Percentiles rank a stretch among this genome's conserved stretches.
Evolutionary conservation across 2,329 filamentous ascomycete genomes (phyloP).

Genomic region (Aurifilum marmelostoma): DNA sequence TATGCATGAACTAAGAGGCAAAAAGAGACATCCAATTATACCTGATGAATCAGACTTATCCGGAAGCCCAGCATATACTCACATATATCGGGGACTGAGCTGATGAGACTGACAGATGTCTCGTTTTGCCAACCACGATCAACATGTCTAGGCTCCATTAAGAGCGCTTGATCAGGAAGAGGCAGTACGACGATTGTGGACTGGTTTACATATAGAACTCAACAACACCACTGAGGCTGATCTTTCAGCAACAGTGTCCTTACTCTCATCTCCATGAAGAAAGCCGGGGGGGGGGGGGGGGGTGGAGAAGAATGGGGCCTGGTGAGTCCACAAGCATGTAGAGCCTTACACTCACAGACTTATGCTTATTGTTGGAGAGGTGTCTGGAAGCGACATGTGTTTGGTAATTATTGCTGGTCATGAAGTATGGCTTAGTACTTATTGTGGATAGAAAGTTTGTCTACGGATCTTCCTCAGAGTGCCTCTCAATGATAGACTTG

Average conservation of each 20-base stretch:
- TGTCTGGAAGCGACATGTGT: not conserved
- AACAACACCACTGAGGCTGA: too few relatives aligned
- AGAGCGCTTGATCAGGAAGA: too few relatives aligned
- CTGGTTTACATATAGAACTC: too few relatives aligned
- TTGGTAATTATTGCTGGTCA: not conserved
- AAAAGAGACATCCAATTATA: not conserved
- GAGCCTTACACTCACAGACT: not conserved
- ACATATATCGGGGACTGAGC: not conserved
- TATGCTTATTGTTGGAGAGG: not conserved
- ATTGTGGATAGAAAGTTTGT: too few relatives aligned
- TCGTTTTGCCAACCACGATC: not conserved
- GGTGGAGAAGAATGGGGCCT: not conserved
- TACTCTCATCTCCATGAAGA: too few relatives aligned
- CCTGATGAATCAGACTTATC: not conserved
- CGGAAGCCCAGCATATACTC: not conserved
- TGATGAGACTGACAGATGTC: not conserved
- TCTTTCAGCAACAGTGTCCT: too few relatives aligned
- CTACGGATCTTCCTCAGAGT: too few relatives aligned
- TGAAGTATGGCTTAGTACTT: not conserved
- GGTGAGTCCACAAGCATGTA: not conserved
- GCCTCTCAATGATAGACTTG: too few relatives aligned
- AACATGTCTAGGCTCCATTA: too few relatives aligned
- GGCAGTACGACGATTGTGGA: too few relatives aligned
- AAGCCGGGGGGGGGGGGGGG: too few relatives aligned
- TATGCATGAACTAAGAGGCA: not conserved